These are phyloP conservation scores for Mucor piriformis DNA, from an alignment of 371 early-diverging fungal genomes.

Conservation along the genomic window DNA sequence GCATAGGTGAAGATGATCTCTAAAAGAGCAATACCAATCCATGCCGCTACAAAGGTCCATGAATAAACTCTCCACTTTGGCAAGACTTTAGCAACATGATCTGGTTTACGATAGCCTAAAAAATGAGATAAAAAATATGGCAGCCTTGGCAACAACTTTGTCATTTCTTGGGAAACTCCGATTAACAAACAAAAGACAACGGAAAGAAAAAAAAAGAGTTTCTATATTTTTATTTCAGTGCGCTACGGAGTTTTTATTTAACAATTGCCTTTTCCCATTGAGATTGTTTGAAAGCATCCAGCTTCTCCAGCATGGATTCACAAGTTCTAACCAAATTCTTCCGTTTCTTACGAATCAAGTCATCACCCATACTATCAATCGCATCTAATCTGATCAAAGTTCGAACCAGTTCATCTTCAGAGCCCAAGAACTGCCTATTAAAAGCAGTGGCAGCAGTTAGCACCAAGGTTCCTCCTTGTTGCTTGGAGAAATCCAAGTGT, in stretches of 20 bases:
- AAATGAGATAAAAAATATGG: slow-evolving; percentile 28
- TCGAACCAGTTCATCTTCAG: slow-evolving; percentile 35
- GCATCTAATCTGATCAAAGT: slow-evolving; percentile 42
- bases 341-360: slow-evolving; percentile 32
- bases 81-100: slow-evolving; percentile 3
- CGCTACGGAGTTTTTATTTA: background rate
- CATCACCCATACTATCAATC: slow-evolving; percentile 37
- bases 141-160: background rate
- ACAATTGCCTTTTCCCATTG: slow-evolving; percentile 38
- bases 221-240: background rate
- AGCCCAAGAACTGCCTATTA: slow-evolving; percentile 30
- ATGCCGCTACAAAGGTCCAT: slow-evolving; percentile 55
- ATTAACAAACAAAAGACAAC: slow-evolving; percentile 4
- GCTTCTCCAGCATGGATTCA: slow-evolving; percentile 30
- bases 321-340: slow-evolving; percentile 36
- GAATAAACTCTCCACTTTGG: slow-evolving; percentile 41
- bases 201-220: slow-evolving; percentile 3
- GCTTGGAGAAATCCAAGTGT: slow-evolving; percentile 9
- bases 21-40: slow-evolving; percentile 43
- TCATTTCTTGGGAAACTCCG: background rate
- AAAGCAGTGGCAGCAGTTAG: slow-evolving; percentile 22
- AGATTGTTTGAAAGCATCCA: slow-evolving; percentile 43
- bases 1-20: slow-evolving; percentile 38
- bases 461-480: slow-evolving; percentile 19
- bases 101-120: slow-evolving; percentile 24